phyloP scores from a whole-genome alignment of 352 stramenopile genomes.

The Salisapilia sapeloensis region DNA sequence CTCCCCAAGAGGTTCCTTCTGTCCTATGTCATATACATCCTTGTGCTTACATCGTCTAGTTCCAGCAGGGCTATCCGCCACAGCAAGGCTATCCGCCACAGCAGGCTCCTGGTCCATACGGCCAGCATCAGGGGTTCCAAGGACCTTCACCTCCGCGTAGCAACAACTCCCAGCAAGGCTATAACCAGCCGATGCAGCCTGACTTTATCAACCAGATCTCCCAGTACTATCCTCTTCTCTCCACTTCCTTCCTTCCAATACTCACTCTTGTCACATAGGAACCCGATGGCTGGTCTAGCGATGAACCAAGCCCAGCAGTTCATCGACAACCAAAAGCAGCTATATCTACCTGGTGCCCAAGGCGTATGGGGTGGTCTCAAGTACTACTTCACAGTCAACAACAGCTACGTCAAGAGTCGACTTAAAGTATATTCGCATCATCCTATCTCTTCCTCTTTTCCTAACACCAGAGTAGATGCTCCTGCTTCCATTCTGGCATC shows the following conservation, averaged over 20 bases:
- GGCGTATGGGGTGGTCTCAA: constrained; percentile 68
- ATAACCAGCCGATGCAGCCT: constrained; percentile 11
- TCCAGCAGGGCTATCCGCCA: too few species aligned
- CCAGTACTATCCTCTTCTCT: constrained; percentile 12
- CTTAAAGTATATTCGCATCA: constrained; percentile 33
- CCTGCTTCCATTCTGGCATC: constrained; percentile 74
- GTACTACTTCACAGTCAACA: constrained; percentile 85
- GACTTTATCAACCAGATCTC: constrained; percentile 73
- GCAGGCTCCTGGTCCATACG: not conserved
- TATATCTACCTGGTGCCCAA: constrained; percentile 66
- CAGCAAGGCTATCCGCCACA: not conserved
- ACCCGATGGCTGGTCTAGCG: constrained; percentile 68
- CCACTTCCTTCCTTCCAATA: not conserved
- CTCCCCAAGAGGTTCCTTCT: too few species aligned
- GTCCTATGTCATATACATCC: too few species aligned
- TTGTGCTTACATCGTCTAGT: not conserved
- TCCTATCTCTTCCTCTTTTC: not conserved
- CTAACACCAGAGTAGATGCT: constrained; percentile 26
- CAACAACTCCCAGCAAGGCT: not conserved
- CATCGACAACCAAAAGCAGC: constrained; percentile 62
- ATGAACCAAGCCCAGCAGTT: constrained; percentile 79
- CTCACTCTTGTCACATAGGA: constrained; percentile 16
- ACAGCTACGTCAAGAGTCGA: constrained; percentile 77
- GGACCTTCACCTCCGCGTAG: not conserved
- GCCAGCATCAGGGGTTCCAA: constrained; percentile 1